phyloP scores from a whole-genome alignment of 73 alveolate genomes.

The Paramecium primaurelia region DNA sequence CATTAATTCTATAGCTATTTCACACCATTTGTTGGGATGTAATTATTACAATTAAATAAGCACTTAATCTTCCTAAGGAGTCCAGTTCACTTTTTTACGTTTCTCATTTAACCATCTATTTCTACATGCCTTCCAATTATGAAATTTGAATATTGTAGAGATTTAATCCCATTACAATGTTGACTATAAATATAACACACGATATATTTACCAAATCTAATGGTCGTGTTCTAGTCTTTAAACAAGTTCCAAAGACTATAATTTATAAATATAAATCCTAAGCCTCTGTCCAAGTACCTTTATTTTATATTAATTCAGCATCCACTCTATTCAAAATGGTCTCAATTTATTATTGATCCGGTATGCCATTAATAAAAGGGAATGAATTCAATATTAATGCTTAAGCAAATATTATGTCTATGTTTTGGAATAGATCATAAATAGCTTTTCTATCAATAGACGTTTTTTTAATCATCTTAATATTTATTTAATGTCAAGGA shows the following conservation, averaged over 20 bases:
- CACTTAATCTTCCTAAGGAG: background rate
- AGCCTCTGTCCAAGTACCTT: background rate
- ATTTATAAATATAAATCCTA: background rate
- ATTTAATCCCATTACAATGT: conserved; percentile 15
- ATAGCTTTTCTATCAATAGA: background rate
- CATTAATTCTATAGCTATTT: conserved; percentile 27
- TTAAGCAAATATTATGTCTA: background rate
- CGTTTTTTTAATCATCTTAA: conserved; percentile 22
- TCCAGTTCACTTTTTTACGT: background rate
- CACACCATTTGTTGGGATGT: conserved; percentile 19
- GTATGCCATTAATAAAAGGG: background rate
- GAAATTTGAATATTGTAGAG: background rate
- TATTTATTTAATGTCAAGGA: background rate
- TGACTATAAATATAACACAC: background rate
- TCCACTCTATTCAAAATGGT: background rate
- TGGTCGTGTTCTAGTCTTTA: background rate
- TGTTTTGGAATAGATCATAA: background rate
- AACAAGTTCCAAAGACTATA: conserved; percentile 3
- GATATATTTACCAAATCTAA: background rate
- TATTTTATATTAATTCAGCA: background rate
- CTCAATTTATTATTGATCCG: background rate
- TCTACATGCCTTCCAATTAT: conserved; percentile 36
- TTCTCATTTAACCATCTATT: background rate
- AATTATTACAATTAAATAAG: background rate
- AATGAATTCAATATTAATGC: background rate